Base-by-base conservation (phyloP, 305 asterid genomes). In the Solanum chacoense region DNA sequence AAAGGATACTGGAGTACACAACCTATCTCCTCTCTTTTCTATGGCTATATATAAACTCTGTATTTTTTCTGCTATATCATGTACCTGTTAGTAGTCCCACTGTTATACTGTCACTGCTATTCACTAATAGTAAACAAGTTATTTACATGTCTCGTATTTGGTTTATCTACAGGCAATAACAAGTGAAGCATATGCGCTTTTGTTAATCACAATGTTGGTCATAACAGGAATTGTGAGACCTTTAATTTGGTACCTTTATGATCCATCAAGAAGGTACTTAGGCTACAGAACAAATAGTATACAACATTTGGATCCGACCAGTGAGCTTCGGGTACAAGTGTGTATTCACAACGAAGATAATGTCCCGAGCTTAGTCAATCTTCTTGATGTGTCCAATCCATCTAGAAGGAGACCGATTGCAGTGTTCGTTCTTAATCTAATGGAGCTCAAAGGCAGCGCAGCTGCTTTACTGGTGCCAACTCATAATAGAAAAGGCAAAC, bases 391-490 rank as follows among this genome's bases (percentile, higher is more conserved):
- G 78, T 90, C 98, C 4, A 85, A 91, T 45, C 93, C 98, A 3
- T 28, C 84, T 14, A 88, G 79, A 13, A 34, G 42, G 78, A 75
- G 84, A 3, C 95, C 96, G 6, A 85, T 94, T 14, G 88, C 92
- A 0, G 88, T 94, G 3, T 90, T 89, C 1, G 90, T 93, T 84
- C 91, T 95, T 11, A 91, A 88, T 84, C 90, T 95, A 6, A 88
- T 91, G 90, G 97, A 95, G 91, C 96, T 94, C 63, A 90, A 91
- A 34, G 98, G 96, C 20, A 78, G 93, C 11, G 90, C 94, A 2
- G 94, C 94, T 0, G 91, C 98, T 0, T 87, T 93, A 4, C 92
- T 94, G 14, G 94, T 93, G 72, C 88, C 90, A 3, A 92, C 86
- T 11, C 37, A 87, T 5, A 73, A 63, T 9, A 24, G 14, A 7